Conservation (phyloP, 2,329 filamentous ascomycete genomes). For the Trichoderma sp. region DNA sequence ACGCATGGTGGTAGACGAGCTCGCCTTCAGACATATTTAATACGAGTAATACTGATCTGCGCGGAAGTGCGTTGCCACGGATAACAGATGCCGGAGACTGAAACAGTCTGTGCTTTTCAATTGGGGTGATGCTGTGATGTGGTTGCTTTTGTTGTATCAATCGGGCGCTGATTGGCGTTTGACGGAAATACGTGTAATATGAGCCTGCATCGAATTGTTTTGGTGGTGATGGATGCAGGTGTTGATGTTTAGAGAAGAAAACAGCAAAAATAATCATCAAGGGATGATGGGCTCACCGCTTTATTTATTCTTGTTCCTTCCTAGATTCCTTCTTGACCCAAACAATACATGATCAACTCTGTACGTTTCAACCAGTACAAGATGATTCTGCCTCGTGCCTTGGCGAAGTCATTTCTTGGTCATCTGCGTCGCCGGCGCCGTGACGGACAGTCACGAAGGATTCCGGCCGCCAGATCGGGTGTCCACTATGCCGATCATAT, state of each 20-base stretch:
- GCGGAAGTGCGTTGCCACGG: not conserved
- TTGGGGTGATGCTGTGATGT: not conserved
- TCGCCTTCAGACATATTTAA: not conserved
- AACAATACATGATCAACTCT: not conserved
- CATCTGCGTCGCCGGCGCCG: not conserved
- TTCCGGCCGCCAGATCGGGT: not conserved
- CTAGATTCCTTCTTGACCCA: not conserved
- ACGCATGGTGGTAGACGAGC: constrained; percentile 33
- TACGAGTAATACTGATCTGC: constrained; percentile 2
- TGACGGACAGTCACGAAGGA: not conserved
- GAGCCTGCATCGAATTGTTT: not conserved
- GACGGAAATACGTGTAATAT: not conserved
- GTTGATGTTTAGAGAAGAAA: not conserved
- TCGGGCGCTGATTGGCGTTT: not conserved
- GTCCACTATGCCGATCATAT: not conserved
- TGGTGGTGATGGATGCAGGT: not conserved
- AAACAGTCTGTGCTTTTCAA: not conserved
- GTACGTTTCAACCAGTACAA: not conserved
- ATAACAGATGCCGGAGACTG: not conserved
- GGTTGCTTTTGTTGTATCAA: not conserved
- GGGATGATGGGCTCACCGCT: not conserved
- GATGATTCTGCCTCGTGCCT: not conserved
- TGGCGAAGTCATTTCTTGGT: not conserved
- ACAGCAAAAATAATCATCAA: not conserved
- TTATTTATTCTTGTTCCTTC: not conserved